Conservation (phyloP, 2,329 filamentous ascomycete species). For the Ceratocystiopsis minuta region DNA sequence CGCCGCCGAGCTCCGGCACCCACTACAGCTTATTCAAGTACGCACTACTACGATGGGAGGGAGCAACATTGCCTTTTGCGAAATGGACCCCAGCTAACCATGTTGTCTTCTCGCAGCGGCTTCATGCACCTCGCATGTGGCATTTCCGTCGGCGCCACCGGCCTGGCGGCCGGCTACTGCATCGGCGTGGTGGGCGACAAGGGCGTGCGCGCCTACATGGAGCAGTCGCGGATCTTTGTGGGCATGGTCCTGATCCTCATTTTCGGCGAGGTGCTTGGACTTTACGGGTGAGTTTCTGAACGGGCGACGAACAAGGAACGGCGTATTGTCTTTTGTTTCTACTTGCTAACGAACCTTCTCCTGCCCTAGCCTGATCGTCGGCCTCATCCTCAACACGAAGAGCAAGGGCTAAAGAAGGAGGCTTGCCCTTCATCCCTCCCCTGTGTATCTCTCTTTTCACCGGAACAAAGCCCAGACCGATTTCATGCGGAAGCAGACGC, state of each 20-base stretch:
- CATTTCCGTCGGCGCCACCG: constrained; percentile 77
- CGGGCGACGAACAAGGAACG: too few species aligned
- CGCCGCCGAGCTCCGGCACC: constrained; percentile 42
- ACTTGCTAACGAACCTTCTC: too few species aligned
- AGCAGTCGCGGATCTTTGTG: constrained; percentile 88
- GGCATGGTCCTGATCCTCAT: constrained; percentile 98
- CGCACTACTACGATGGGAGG: constrained; percentile 20
- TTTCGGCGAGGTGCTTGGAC: constrained; percentile 91
- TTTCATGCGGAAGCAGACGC: too few species aligned
- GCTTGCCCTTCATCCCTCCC: background rate
- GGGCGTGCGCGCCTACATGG: constrained; percentile 89
- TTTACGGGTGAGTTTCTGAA: constrained; percentile 66
- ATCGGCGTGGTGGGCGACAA: constrained; percentile 92
- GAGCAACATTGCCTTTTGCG: too few species aligned
- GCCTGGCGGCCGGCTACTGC: constrained; percentile 84
- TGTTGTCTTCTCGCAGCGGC: constrained; percentile 31
- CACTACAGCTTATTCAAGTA: constrained; percentile 74
- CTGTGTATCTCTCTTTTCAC: background rate
- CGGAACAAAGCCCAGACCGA: too few species aligned
- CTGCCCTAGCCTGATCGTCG: constrained; percentile 60
- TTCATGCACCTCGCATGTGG: constrained; percentile 91
- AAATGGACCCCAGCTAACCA: constrained; percentile 6
- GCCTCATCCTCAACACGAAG: constrained; percentile 83
- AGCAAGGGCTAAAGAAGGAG: constrained; percentile 34
- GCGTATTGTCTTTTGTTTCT: background rate